Base-by-base conservation (phyloP, 305 asterid species). In the Caryopteris hybrid region DNA sequence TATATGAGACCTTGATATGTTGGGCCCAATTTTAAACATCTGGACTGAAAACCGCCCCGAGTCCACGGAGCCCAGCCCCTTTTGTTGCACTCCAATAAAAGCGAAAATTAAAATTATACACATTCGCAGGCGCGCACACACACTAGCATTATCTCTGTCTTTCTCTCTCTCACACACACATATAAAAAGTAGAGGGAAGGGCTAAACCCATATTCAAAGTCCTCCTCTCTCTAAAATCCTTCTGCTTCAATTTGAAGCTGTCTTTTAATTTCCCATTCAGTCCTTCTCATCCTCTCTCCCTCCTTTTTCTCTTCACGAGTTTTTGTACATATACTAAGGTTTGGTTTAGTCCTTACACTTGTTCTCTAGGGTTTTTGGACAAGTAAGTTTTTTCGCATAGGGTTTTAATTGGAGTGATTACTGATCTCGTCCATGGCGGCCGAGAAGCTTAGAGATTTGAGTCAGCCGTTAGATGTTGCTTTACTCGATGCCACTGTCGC, bases 401-500 rank as follows among this genome's bases (percentile, higher is more conserved):
- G 81, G 75, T 69, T 72, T 66, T 41, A 64, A 54, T 65, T 66
- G 18, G 70, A 23, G 66, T 46, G 20, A 47, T 51, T 43, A 52
- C 63, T 56, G 76, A 70, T 68, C 63, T 76, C 71, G 68, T 60
- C 73, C 64, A 90, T 86, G 94, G 97, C 92, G 80, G 89, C 97
- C 66, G 96, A 86, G 66, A 86, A 85, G 88, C 91, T 88, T 31
- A 71, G 92, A 73, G 95, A 88, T 86, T 88, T 88, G 86, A 84
- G 87, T 70, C 96, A 86, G 77, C 97, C 97, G 48, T 74, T 88
- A 59, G 96, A 91, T 62, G 96, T 90, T 66, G 70, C 86, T 31
- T 74, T 91, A 66, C 97, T 91, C 64, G 97, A 90, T 67, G 97
- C 95, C 61, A 88, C 97, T 22, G 97, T 91, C 39, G 80, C 85